A percentile compares a stretch with the other conserved stretches of the same genome.
These are phyloP conservation scores for Ilyonectria mors-panacis DNA, from an alignment of 2,329 filamentous ascomycete species.

Conservation along the genomic window DNA sequence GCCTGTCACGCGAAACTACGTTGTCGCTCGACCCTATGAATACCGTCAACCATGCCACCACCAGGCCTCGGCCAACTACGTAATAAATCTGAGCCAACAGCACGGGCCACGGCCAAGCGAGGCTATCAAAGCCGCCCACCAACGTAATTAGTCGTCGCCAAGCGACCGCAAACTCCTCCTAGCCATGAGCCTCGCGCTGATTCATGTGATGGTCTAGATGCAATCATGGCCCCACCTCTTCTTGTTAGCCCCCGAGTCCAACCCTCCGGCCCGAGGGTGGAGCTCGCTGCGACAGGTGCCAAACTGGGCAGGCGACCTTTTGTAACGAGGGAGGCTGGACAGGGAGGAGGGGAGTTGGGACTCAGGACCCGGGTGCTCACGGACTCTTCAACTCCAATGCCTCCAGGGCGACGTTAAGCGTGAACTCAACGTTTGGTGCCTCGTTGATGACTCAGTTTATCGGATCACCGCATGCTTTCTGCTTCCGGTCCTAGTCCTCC, in stretches of 20 bases:
- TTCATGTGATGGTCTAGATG: constrained; percentile 38
- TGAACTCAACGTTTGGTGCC: constrained; percentile 10
- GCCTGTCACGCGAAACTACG: constrained; percentile 9
- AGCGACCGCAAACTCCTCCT: constrained; percentile 22
- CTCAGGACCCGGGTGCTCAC: neutral
- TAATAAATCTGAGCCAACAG: constrained; percentile 9
- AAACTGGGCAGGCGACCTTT: constrained; percentile 28
- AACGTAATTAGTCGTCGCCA: constrained; percentile 17
- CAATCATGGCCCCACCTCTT: constrained; percentile 25
- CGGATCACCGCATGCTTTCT: constrained; percentile 37
- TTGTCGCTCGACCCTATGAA: neutral
- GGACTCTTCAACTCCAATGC: constrained; percentile 13
- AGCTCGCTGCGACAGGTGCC: constrained; percentile 28
- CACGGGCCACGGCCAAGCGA: constrained; percentile 22
- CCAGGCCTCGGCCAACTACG: constrained; percentile 20
- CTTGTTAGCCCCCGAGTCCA: constrained; percentile 37
- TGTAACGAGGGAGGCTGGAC: constrained; percentile 20
- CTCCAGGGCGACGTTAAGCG: constrained; percentile 7
- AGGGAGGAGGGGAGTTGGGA: constrained; percentile 6
- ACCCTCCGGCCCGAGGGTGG: constrained; percentile 39
- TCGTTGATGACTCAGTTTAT: constrained; percentile 18
- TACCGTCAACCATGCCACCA: neutral
- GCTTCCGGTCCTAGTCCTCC: constrained; percentile 37
- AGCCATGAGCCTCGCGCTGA: constrained; percentile 21
- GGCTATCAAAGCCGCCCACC: constrained; percentile 21